Conservation (phyloP, 2,329 filamentous ascomycete species). For the Pezicula neosporulosa region DNA sequence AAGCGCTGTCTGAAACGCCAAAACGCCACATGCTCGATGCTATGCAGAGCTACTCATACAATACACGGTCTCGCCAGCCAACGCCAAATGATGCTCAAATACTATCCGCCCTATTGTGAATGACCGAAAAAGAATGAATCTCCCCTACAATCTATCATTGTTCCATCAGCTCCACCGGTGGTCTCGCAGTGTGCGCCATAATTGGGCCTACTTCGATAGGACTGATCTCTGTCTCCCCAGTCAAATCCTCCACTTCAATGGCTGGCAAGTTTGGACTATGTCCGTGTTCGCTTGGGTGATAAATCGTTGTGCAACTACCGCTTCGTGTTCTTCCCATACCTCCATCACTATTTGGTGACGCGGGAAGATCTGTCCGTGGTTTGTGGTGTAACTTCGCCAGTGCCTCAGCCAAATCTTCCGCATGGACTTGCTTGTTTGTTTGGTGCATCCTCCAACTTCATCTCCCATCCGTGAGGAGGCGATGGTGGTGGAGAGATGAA, state of each 20-base stretch:
- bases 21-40: constrained; percentile 17
- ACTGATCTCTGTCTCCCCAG: constrained; percentile 42
- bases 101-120: neutral
- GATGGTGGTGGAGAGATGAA: constrained; percentile 69
- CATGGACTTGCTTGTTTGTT: constrained; percentile 70
- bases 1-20: neutral
- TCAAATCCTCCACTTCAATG: constrained; percentile 66
- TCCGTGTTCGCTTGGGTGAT: constrained; percentile 55
- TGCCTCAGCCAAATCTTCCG: constrained; percentile 65
- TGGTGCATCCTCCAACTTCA: constrained; percentile 64
- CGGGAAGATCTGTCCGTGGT: constrained; percentile 29
- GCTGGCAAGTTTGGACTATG: constrained; percentile 55
- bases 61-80: neutral
- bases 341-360: constrained; percentile 38
- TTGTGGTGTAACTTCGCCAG: constrained; percentile 57
- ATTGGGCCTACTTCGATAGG: constrained; percentile 43
- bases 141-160: neutral
- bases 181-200: constrained; percentile 56
- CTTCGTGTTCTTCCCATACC: constrained; percentile 41
- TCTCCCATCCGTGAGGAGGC: constrained; percentile 67
- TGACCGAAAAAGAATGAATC: neutral
- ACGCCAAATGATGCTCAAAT: neutral
- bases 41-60: constrained; percentile 15
- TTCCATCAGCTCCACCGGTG: constrained; percentile 62
- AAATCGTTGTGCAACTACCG: constrained; percentile 63